Evolutionary conservation across 2,329 filamentous ascomycete genomes (phyloP), one percentile per base, ranked within the genome.

Genomic region (Chrysoporthe deuterocubensis): DNA sequence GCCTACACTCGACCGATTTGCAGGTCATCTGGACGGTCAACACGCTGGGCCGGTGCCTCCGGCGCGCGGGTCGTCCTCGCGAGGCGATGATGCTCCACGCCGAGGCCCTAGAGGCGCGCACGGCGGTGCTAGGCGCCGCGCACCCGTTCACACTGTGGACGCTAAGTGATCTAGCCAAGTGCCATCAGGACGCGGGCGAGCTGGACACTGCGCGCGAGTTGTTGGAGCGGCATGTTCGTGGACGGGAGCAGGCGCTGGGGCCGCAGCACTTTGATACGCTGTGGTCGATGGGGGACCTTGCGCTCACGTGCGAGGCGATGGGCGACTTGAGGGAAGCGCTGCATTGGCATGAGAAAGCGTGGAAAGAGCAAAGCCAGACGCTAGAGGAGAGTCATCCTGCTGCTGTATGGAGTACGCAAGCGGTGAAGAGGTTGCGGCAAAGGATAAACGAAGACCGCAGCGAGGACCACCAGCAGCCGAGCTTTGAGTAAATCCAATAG

Each of bases 1-100:
- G 32, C 56, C 40, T 58, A 9, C 56, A 16, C 56, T 34, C 32
- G 32, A 40, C 34, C 14, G 56, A 58, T 18, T 32, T 40, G 16
- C 56, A 58, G 32, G 56, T 58, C 9, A 40, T 37, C 56, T 58
- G 56, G 26, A 58, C 56, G 4, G 32, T 58, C 56, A 58, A 58
- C 26, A 58, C 56, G 4, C 34, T 58, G 32, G 56, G 32, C 3
- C 56, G 56, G n/a, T 58, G 56, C 32, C 56, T 58, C 14, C 56
- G 37, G 32, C 32, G 37, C 16, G 37, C 32, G 7, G 32, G 56
- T 7, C 32, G 56, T n/a, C 32, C 56, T 8, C n/a, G 16, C n/a
- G 56, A 58, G 16, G 56, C 56, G n/a, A 37, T 58, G 7, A 18
- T 5, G 8, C 16, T 58, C 13, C 56, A 58, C 7, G 34, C 32